phyloP scores from a whole-genome alignment of 2,329 filamentous ascomycete genomes.

The Leptographium lundbergii region DNA sequence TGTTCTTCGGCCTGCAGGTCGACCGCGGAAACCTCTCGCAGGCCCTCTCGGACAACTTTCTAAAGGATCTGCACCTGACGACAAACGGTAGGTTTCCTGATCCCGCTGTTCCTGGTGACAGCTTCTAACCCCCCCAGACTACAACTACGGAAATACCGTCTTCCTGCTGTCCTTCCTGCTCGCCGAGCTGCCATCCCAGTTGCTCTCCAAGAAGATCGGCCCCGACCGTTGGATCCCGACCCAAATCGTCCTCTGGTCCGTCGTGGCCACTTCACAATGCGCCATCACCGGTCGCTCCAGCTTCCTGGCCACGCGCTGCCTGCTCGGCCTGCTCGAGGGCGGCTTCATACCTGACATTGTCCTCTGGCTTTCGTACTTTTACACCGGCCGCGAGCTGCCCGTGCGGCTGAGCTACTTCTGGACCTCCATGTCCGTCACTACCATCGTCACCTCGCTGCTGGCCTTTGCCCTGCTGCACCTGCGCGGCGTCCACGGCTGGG shows the following conservation, averaged over 20 bases:
- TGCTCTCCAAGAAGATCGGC: slow-evolving; percentile 40
- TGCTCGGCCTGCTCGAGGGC: slow-evolving; percentile 12
- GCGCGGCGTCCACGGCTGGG: slow-evolving; percentile 23
- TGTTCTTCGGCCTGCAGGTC: slow-evolving; percentile 24
- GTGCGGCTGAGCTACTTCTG: slow-evolving; percentile 20
- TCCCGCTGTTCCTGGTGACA: neutral
- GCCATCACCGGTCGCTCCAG: slow-evolving; percentile 11
- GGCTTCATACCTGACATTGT: slow-evolving; percentile 12
- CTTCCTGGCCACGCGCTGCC: slow-evolving; percentile 13
- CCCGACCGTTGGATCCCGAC: slow-evolving; percentile 22
- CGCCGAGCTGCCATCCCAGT: slow-evolving; percentile 45
- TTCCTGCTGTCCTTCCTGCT: slow-evolving; percentile 37
- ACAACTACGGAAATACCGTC: slow-evolving; percentile 38
- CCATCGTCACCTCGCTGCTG: slow-evolving; percentile 21
- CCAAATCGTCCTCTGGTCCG: slow-evolving; percentile 20
- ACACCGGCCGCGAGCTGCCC: slow-evolving; percentile 18
- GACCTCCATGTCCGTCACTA: slow-evolving; percentile 16
- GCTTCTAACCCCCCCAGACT: slow-evolving; percentile 15
- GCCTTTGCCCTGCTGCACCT: slow-evolving; percentile 25
- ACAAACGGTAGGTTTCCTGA: slow-evolving; percentile 18
- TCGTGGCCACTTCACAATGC: slow-evolving; percentile 19
- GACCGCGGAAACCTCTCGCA: slow-evolving; percentile 23
- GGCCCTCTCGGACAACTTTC: slow-evolving; percentile 22
- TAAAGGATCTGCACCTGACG: slow-evolving; percentile 17
- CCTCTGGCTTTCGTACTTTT: slow-evolving; percentile 22